These are phyloP conservation scores for Sclerotinia spermophila DNA, from an alignment of 2,329 filamentous ascomycete genomes.

Conservation along the genomic window DNA sequence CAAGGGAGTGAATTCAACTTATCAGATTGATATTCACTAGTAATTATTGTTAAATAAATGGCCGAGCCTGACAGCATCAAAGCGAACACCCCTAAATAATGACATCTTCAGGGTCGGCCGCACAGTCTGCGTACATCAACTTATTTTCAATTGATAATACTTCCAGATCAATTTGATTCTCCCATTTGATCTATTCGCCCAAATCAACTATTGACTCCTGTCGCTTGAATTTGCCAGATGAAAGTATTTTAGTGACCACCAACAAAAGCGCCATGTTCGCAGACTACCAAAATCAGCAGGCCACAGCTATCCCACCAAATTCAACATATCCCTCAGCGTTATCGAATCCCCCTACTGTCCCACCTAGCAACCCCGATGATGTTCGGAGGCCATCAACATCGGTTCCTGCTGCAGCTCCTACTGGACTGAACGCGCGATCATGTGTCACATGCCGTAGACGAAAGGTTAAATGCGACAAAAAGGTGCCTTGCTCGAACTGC, in stretches of 20 bases:
- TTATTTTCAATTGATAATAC: not conserved
- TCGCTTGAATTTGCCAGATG: not conserved
- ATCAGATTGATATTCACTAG: not conserved
- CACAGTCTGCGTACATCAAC: not conserved
- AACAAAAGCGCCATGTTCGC: constrained; percentile 11
- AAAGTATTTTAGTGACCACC: not conserved
- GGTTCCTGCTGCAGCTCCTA: constrained; percentile 24
- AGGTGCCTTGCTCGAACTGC: constrained; percentile 72
- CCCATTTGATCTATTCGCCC: not conserved
- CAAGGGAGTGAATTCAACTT: not conserved
- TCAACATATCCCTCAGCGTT: constrained; percentile 9
- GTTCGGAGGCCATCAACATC: constrained; percentile 20
- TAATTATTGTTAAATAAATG: not conserved
- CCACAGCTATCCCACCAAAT: constrained; percentile 7
- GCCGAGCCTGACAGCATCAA: not conserved
- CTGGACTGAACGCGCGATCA: constrained; percentile 33
- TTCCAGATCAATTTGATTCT: not conserved
- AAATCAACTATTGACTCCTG: not conserved
- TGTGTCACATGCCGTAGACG: constrained; percentile 53
- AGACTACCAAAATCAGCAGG: constrained; percentile 11
- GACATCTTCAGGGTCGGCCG: not conserved
- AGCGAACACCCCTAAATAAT: not conserved
- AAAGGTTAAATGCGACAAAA: constrained; percentile 74
- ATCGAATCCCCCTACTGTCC: constrained; percentile 10
- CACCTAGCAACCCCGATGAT: constrained; percentile 16